Percentiles rank a stretch among this genome's conserved stretches.
phyloP scores from a whole-genome alignment of 495 filamentous ascomycete species.

The Sporormia fimetaria region DNA sequence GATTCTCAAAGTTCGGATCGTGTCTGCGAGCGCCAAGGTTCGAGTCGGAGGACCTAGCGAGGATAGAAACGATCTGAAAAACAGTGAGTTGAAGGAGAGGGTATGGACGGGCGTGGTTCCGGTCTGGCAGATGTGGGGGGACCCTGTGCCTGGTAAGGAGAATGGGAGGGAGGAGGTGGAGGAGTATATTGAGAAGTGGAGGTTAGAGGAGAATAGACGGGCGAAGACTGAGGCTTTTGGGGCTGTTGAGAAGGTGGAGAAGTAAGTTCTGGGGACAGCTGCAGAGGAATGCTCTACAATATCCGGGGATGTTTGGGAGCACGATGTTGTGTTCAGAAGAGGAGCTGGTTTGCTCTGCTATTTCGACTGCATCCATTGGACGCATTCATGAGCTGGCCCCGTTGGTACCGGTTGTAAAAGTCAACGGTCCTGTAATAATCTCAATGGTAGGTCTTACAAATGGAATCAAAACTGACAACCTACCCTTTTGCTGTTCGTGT shows the following conservation, averaged over 20 bases:
- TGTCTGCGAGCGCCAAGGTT: slow-evolving; percentile 67
- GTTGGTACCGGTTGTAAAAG: too few relatives aligned
- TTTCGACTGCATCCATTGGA: too few relatives aligned
- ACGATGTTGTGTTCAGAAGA: too few relatives aligned
- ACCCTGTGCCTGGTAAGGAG: slow-evolving; percentile 48
- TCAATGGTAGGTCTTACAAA: too few relatives aligned
- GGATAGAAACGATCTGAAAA: slow-evolving; percentile 53
- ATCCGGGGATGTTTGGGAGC: too few relatives aligned
- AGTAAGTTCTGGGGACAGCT: too few relatives aligned
- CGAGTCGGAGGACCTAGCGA: slow-evolving; percentile 57
- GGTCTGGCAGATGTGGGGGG: slow-evolving; percentile 49
- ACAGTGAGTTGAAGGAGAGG: slow-evolving; percentile 46
- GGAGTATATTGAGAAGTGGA: slow-evolving; percentile 47
- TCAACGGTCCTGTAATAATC: too few relatives aligned
- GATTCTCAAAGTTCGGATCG: slow-evolving; percentile 57
- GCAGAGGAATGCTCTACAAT: too few relatives aligned
- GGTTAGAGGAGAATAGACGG: slow-evolving; percentile 37
- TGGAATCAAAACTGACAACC: too few relatives aligned
- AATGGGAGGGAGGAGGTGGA: slow-evolving; percentile 48
- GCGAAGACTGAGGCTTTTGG: slow-evolving; percentile 19
- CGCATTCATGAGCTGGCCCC: too few relatives aligned
- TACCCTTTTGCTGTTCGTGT: too few relatives aligned
- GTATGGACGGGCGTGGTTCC: slow-evolving; percentile 82
- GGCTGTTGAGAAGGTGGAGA: slow-evolving; percentile 14
- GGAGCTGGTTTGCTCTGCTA: too few relatives aligned